Evolutionary conservation across 2,329 filamentous ascomycete genomes (phyloP).

Genomic region (Hymenoscyphus infarciens): DNA sequence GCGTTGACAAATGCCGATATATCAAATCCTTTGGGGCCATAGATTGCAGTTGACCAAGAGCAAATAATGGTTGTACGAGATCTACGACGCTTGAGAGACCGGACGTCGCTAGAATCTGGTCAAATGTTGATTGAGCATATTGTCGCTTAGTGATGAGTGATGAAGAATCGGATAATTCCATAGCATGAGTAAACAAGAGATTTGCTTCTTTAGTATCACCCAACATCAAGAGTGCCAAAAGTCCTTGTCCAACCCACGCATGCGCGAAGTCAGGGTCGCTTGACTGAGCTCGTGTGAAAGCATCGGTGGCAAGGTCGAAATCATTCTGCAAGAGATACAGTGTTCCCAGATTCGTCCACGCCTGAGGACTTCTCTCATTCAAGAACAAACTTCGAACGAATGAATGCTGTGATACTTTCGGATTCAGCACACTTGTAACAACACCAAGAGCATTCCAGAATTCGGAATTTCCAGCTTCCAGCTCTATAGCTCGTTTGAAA

Average conservation of each 20-base stretch:
- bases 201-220: slow-evolving; percentile 76
- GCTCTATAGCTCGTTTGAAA: slow-evolving; percentile 93
- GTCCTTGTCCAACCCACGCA: slow-evolving; percentile 90
- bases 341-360: slow-evolving; percentile 88
- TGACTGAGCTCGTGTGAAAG: slow-evolving; percentile 87
- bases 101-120: slow-evolving; percentile 64
- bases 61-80: slow-evolving; percentile 84
- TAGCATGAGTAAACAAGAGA: slow-evolving; percentile 86
- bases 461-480: slow-evolving; percentile 89
- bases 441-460: slow-evolving; percentile 98
- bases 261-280: slow-evolving; percentile 90
- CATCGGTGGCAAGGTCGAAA: slow-evolving; percentile 78
- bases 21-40: slow-evolving; percentile 68
- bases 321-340: slow-evolving; percentile 85
- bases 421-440: slow-evolving; percentile 80
- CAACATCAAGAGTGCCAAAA: slow-evolving; percentile 68
- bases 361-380: slow-evolving; percentile 78
- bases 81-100: slow-evolving; percentile 50
- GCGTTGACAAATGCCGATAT: slow-evolving; percentile 71
- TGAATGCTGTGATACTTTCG: slow-evolving; percentile 85
- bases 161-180: slow-evolving; percentile 82
- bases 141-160: slow-evolving; percentile 70
- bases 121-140: slow-evolving; percentile 78
- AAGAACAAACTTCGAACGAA: slow-evolving; percentile 90
- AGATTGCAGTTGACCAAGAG: slow-evolving; percentile 73